phyloP scores from a whole-genome alignment of 2,329 filamentous ascomycete genomes.

The Fusarium anthophilum region DNA sequence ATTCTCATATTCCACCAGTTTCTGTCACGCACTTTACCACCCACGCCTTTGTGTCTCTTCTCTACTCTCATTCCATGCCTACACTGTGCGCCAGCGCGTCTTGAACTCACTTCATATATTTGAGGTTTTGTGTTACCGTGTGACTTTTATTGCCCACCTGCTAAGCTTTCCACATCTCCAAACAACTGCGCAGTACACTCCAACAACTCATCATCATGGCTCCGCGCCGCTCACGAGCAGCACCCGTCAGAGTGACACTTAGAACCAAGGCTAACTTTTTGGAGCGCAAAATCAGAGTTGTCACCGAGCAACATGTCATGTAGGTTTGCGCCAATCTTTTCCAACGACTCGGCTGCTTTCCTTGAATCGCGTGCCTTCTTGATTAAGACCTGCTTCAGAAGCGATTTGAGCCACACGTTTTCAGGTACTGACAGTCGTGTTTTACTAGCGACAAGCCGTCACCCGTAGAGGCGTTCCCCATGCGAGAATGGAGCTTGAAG shows the following conservation, averaged over 20 bases:
- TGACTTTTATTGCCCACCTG: slow-evolving; percentile 2
- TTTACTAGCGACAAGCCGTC: slow-evolving; percentile 71
- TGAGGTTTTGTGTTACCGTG: slow-evolving; percentile 10
- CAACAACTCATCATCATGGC: slow-evolving; percentile 25
- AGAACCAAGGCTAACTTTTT: slow-evolving; percentile 48
- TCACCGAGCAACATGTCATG: slow-evolving; percentile 92
- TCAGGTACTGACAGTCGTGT: slow-evolving; percentile 1
- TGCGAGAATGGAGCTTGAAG: slow-evolving; percentile 91
- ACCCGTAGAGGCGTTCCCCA: slow-evolving; percentile 86
- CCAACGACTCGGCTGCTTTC: neutral
- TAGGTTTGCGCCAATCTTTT: slow-evolving; percentile 59
- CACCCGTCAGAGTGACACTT: slow-evolving; percentile 19
- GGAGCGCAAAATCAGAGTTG: slow-evolving; percentile 89
- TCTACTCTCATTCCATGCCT: neutral
- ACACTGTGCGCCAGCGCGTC: slow-evolving; percentile 13
- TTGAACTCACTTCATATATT: neutral
- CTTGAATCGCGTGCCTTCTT: neutral
- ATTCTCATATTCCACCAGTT: slow-evolving; percentile 3
- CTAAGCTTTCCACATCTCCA: neutral
- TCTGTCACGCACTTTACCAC: neutral
- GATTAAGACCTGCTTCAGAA: neutral
- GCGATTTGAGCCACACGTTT: neutral
- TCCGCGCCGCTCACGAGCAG: slow-evolving; percentile 18
- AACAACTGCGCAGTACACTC: neutral
- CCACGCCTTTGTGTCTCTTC: neutral